Evolutionary conservation across 129 eudicot genomes (phyloP), one percentile per base, ranked within the genome.

Genomic region (Calendula officinalis): DNA sequence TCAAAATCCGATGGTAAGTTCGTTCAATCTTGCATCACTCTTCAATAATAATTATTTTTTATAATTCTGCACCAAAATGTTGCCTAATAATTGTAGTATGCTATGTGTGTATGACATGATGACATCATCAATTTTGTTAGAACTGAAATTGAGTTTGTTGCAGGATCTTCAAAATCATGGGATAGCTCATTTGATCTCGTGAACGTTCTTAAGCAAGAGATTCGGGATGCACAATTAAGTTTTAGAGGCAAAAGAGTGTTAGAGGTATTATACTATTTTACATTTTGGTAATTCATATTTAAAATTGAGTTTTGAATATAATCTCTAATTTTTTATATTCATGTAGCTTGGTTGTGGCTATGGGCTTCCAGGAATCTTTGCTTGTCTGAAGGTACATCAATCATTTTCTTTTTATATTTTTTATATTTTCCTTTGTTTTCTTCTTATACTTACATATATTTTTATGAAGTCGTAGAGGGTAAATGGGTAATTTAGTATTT

Each of bases 191-290:
- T 83, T 59, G 90, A 87, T 78, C 87, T 87, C 12, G 82, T 83
- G 53, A 83, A 83, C 48, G 79, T 78, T 37, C 87, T 87, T 52
- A 87, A 87, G 71, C 84, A 83, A 53, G 95, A 87, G 69, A 87
- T 87, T 51, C 90, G 90, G n/a, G 95, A 87, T 73, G 95, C 86
- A 44, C 95, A 83, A 59, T 68, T 87, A 64, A 87, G 90, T 76
- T 87, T 87, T 79, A 81, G 95, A 76, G 95, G 95, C 44, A 87
- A 87, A 81, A 75, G 81, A 71, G 95, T 87, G 34, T 82, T 87
- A 5, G 95, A 87, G 94, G 94, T 86, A 79, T 41, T 42, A 47
- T 34, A 33, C 27, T 15, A 59, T 27, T 39, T 48, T 32, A 27
- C 11, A 44, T 62, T 55, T 61, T 71, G 43, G 47, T 41, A 11